Conservation (phyloP, 257 asterid genomes). For the Apocynum venetum region DNA sequence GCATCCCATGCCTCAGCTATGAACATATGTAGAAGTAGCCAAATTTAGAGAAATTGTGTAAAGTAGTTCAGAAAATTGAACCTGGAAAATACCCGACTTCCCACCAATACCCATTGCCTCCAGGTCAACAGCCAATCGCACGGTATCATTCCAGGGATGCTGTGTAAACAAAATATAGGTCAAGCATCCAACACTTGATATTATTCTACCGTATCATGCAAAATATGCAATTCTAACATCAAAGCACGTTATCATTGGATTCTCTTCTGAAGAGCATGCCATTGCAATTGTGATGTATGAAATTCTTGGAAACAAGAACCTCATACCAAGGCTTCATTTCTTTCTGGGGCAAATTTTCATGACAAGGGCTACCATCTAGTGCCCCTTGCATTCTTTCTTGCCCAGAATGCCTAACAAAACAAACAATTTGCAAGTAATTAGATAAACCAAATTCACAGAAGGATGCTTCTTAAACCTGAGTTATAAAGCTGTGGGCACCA, state of each 20-base stretch:
- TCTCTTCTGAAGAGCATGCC: neutral
- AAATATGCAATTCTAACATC: neutral
- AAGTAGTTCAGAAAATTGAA: slow-evolving; percentile 24
- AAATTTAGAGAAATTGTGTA: slow-evolving; percentile 6
- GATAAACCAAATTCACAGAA: neutral
- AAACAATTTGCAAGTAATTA: neutral
- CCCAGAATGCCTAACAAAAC: neutral
- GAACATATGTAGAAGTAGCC: slow-evolving; percentile 1
- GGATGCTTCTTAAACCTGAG: slow-evolving; percentile 59
- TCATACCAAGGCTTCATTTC: neutral
- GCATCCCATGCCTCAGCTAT: neutral
- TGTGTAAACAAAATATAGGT: slow-evolving; percentile 31
- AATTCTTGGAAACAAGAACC: slow-evolving; percentile 3
- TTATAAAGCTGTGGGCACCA: slow-evolving; percentile 96
- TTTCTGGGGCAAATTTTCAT: neutral
- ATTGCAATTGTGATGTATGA: neutral
- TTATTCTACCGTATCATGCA: slow-evolving; percentile 2
- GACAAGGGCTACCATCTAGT: neutral
- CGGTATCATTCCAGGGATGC: slow-evolving; percentile 95
- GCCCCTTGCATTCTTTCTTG: neutral
- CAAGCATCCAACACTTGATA: slow-evolving; percentile 18
- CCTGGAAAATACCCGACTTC: slow-evolving; percentile 92
- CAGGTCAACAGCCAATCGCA: slow-evolving; percentile 80
- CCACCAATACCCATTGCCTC: slow-evolving; percentile 99
- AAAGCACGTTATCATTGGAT: neutral